Evolutionary conservation across 352 stramenopile genomes (phyloP).

Genomic region (Hyaloperonospora arabidopsidis): DNA sequence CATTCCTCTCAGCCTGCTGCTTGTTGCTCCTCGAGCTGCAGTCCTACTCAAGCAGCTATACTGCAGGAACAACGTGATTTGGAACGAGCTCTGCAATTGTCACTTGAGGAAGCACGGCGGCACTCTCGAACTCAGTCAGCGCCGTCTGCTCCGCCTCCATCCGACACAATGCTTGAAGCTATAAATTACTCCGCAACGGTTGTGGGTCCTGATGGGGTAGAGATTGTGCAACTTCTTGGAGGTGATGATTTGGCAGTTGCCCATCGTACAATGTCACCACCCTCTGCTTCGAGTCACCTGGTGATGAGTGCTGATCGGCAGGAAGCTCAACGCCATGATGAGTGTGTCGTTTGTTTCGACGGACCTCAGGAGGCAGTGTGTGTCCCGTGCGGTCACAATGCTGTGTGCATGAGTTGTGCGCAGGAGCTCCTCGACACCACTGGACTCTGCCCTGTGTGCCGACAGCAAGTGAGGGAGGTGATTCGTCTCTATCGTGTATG

Average conservation of each 20-base stretch:
- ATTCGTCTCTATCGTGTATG: slow-evolving; percentile 71
- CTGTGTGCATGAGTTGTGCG: slow-evolving; percentile 79
- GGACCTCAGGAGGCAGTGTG: slow-evolving; percentile 63
- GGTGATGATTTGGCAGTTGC: slow-evolving; percentile 18
- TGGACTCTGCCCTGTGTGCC: slow-evolving; percentile 66
- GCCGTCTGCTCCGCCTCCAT: slow-evolving; percentile 27
- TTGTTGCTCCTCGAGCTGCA: slow-evolving; percentile 5
- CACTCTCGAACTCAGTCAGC: slow-evolving; percentile 16
- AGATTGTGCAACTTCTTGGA: slow-evolving; percentile 64
- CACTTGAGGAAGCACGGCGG: slow-evolving; percentile 42
- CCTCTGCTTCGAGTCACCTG: slow-evolving; percentile 4
- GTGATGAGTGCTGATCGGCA: slow-evolving; percentile 1
- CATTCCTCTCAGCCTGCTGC: slow-evolving; percentile 3
- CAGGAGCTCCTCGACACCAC: slow-evolving; percentile 56
- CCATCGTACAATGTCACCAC: slow-evolving; percentile 12
- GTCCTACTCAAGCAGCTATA: slow-evolving; percentile 18
- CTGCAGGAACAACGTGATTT: slow-evolving; percentile 53
- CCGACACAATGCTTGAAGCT: slow-evolving; percentile 30
- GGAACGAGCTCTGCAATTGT: slow-evolving; percentile 49
- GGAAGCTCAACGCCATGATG: slow-evolving; percentile 17
- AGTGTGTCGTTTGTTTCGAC: slow-evolving; percentile 85
- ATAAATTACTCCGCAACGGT: slow-evolving; percentile 36
- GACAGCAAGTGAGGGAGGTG: slow-evolving; percentile 60
- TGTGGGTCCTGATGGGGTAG: slow-evolving; percentile 58
- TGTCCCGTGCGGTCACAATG: slow-evolving; percentile 80